Conservation (phyloP, 1,139 yeast species). For the Suhomyces choctaworum region DNA sequence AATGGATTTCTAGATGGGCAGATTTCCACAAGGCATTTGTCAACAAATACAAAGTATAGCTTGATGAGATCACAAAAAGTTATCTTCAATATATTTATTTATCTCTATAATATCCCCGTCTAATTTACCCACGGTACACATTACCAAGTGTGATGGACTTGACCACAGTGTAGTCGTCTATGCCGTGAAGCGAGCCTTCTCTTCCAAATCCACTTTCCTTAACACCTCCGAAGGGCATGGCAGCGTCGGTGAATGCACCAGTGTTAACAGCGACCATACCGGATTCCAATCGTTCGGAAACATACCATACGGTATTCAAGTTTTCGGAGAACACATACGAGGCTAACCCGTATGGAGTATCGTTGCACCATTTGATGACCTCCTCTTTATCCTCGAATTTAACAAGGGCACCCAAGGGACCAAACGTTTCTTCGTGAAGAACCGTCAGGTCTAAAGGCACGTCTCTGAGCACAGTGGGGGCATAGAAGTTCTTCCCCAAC, state of each 20-base stretch:
- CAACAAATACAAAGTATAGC: constrained; percentile 42
- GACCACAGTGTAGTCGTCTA: constrained; percentile 69
- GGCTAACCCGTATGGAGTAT: constrained; percentile 70
- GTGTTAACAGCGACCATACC: constrained; percentile 85
- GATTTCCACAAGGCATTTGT: constrained; percentile 74
- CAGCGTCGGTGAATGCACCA: constrained; percentile 68
- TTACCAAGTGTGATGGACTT: constrained; percentile 59
- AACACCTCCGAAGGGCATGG: constrained; percentile 80
- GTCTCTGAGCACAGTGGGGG: constrained; percentile 69
- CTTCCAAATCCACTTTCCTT: constrained; percentile 82
- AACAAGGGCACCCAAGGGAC: constrained; percentile 82
- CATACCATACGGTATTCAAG: constrained; percentile 27
- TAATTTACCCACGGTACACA: constrained; percentile 11
- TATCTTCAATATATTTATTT: constrained; percentile 1
- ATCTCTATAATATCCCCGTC: neutral
- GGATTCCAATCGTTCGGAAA: constrained; percentile 70
- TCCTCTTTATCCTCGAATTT: constrained; percentile 66
- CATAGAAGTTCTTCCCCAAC: constrained; percentile 75
- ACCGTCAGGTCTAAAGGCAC: constrained; percentile 67
- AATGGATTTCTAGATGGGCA: constrained; percentile 79
- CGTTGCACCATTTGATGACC: constrained; percentile 68
- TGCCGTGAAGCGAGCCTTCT: constrained; percentile 75
- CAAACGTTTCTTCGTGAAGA: constrained; percentile 79
- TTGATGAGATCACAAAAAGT: constrained; percentile 1
- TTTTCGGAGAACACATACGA: constrained; percentile 76